Evolutionary conservation across 2,329 filamentous ascomycete genomes (phyloP), one percentile per base, ranked within the genome.

Genomic region (Simplicillium aogashimaense): DNA sequence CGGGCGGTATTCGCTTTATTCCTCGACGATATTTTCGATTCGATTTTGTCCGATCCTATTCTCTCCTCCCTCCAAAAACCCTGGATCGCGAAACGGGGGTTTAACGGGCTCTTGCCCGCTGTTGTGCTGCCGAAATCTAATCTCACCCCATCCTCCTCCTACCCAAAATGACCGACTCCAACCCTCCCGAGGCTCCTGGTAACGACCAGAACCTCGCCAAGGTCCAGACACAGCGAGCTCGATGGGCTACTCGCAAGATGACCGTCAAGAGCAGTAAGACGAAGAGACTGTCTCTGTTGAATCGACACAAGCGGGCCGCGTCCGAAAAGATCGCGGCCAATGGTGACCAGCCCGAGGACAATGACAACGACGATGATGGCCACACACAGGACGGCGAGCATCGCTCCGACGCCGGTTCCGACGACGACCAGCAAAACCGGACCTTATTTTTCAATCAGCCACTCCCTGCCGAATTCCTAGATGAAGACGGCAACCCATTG

Each of bases 241-340:
- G 92, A 78, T 97, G 92, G 92, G 90, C 92, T 14, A 97, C 92
- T n/a, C 86, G 89, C 55, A 86, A 87, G 59, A 77, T 85, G 60
- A 80, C 81, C 12, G 78, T 85, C 53, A 76, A 80, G 56, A 85
- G 81, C 57, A 86, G 83, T 48, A 70, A 74, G 50, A 73, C 76
- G 58, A 97, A 95, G 71, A 81, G 92, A 47, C 67, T 81, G 43
- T 92, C 86, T 35, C 81, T 97, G 47, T 77, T 92, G 53, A 81
- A 84, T 53, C 81, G 88, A 51, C 77, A 78, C 57, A 80, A 76
- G 54, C 67, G 71, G 53, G 66, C 67, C 45, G 65, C 64, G 42
- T 76, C 74, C 44, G 83, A 92, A 63, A 88, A 89, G 72, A 81
- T 82, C 75, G 65, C 50, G 60, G 36, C 59, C 44, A 38, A 42